Base-by-base conservation (phyloP, 805 yeast species). In the Kodamaea kakaduensis region DNA sequence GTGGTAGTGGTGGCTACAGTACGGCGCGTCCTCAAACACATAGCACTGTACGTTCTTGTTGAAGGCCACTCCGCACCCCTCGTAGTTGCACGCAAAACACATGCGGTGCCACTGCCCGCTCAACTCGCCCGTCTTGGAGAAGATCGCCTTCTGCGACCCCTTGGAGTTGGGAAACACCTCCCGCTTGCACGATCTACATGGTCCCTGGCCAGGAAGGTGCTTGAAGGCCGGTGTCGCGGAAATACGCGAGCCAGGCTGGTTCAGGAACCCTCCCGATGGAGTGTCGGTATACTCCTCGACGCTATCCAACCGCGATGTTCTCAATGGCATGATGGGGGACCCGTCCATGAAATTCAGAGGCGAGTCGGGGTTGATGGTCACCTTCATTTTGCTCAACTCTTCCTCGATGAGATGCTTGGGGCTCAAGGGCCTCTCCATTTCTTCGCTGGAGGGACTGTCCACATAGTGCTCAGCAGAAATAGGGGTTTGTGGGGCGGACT, bases 51-150 rank as follows among this genome's bases (percentile, higher is more conserved):
- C 73, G 9, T 73, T 69, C 48, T 77, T 83, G 44, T 67, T 69
- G 58, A 84, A 84, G 24, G 58, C 59, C 2, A 68, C 52, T 6
- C 58, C 59, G 62, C 97, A 90, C 9, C 67, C 58, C 1, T 43
- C 47, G 38, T 56, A 48, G 13, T 69, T 60, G 64, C 98, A 93
- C 9, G 65, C 64, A 66, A 93, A 90, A 55, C 98, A 93, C 10
- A 69, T 59, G 25, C 94, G 71, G 54, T 93, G 98, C 97, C 97
- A 93, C 54, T 88, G 90, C 0, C 97, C 97, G 1, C 86, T 74
- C 30, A 84, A 62, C 50, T 81, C 88, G n/a, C 81, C 84, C 37
- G 84, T 84, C 47, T 80, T 83, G n/a, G 96, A 85, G 59, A 79
- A 83, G 13, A 90, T 83, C 0, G 93, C 70, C 51, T 81, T 85